Evolutionary conservation across 306 rosid genomes (phyloP).

Genomic region (Cucurbita ficifolia): DNA sequence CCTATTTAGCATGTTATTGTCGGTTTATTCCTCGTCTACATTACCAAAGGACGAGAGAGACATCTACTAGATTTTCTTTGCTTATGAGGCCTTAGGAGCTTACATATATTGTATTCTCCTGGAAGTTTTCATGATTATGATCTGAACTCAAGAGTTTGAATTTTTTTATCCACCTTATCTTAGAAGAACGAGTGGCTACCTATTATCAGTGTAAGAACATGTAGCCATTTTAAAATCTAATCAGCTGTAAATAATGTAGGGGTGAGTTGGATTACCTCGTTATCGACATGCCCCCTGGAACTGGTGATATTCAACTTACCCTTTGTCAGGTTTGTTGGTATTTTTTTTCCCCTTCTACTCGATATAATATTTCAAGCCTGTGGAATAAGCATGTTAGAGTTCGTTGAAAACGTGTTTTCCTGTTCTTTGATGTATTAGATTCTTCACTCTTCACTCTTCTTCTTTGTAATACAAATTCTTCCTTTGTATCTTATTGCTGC

Average conservation of each 20-base stretch:
- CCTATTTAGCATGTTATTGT: neutral
- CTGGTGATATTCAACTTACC: constrained; percentile 96
- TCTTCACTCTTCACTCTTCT: neutral
- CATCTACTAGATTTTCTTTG: neutral
- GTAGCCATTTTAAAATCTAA: constrained; percentile 8
- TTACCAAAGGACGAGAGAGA: neutral
- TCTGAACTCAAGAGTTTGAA: neutral
- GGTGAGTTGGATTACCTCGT: constrained; percentile 95
- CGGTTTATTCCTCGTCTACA: neutral
- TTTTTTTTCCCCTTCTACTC: neutral
- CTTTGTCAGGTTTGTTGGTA: constrained; percentile 69
- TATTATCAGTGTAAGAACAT: neutral
- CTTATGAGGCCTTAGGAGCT: neutral
- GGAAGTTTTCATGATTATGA: neutral
- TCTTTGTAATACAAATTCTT: neutral
- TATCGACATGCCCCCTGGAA: constrained; percentile 98
- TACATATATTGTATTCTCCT: neutral
- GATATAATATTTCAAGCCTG: neutral
- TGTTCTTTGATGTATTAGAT: neutral
- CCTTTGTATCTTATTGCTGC: neutral
- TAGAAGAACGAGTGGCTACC: neutral
- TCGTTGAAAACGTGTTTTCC: neutral
- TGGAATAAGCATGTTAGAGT: neutral
- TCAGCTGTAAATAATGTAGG: constrained; percentile 37
- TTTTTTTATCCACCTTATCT: neutral